phyloP scores from a whole-genome alignment of 1,284 basidiomycete species.

The Peniophora sp. region DNA sequence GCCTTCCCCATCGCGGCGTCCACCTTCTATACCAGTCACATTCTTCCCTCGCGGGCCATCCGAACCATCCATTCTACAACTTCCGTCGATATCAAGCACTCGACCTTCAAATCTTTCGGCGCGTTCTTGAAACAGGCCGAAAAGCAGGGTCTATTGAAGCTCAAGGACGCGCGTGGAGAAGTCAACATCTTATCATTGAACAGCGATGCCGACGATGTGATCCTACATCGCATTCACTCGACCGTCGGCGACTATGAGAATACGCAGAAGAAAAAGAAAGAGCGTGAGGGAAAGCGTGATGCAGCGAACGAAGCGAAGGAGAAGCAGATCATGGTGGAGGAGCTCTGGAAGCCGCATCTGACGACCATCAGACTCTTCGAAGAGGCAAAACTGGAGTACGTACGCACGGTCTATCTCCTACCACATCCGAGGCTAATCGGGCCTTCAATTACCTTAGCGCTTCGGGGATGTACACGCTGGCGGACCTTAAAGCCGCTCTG shows the following conservation, averaged over 20 bases:
- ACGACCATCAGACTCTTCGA: conserved; percentile 53
- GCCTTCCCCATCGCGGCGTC: conserved; percentile 73
- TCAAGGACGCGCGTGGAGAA: conserved; percentile 69
- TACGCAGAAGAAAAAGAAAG: conserved; percentile 45
- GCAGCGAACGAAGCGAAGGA: conserved; percentile 36
- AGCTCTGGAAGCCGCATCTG: conserved; percentile 71
- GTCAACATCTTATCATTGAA: conserved; percentile 58
- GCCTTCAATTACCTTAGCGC: conserved; percentile 31
- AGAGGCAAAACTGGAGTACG: conserved; percentile 48
- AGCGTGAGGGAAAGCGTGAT: conserved; percentile 34
- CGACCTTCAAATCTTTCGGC: conserved; percentile 71
- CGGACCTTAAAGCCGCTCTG: conserved; percentile 49
- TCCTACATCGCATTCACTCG: conserved; percentile 40
- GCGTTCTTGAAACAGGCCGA: conserved; percentile 70
- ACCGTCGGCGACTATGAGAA: conserved; percentile 60
- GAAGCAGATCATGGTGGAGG: conserved; percentile 46
- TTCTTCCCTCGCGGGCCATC: conserved; percentile 70
- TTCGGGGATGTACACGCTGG: conserved; percentile 42
- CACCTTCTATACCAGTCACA: conserved; percentile 66
- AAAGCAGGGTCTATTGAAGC: conserved; percentile 63
- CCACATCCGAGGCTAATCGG: background rate
- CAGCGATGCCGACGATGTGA: conserved; percentile 48
- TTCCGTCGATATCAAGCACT: conserved; percentile 56
- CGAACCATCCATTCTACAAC: conserved; percentile 35
- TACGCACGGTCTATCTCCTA: conserved; percentile 4